Base-by-base conservation (phyloP, 2,329 filamentous ascomycete genomes). In the Raffaelea arxii region DNA sequence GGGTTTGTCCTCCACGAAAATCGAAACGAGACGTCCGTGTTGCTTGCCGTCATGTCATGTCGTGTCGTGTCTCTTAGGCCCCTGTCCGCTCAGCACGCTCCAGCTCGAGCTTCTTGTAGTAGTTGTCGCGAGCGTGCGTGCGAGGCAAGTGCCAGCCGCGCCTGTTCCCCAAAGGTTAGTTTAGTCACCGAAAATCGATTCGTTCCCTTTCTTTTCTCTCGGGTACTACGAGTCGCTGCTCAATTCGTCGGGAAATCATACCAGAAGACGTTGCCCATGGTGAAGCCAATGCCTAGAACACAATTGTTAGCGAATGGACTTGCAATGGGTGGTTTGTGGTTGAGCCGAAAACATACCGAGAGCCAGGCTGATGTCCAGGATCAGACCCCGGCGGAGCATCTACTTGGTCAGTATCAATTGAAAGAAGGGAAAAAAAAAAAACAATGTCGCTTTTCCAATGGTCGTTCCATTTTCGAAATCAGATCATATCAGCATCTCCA, bases 121-220 rank as follows among this genome's bases (percentile, higher is more conserved):
- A 72, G 63, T 65, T 65, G 65, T 80, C 77, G 60, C 77, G 76
- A 53, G 68, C 69, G 59, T 70, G 62, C 58, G 73, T 78, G 63
- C 76, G 75, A 55, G 76, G 77, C 59, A 78, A 65, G 67, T 80
- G 77, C 68, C 62, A 80, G 62, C 77, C 76, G 70, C 79, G 76
- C 76, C 76, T 80, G 54, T 53, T 47, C 24, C 11, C 4, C 24
- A 9, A 35, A 10, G 22, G 30, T 21, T 36, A 36, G 32, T 36
- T 18, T n/a, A n/a, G 32, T 16, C 27, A 30, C 27, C 16, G 9
- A n/a, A n/a, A n/a, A 9, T 30, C 16, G 9, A 9, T 30, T 30
- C 27, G 9, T 30, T 30, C 27, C 16, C 16, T 30, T 30, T 30
- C 27, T 30, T 30, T 30, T 30, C 27, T 30, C 16, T 30, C 27